Conservation (phyloP, 2,329 filamentous ascomycete genomes). For the Fusarium albidum region DNA sequence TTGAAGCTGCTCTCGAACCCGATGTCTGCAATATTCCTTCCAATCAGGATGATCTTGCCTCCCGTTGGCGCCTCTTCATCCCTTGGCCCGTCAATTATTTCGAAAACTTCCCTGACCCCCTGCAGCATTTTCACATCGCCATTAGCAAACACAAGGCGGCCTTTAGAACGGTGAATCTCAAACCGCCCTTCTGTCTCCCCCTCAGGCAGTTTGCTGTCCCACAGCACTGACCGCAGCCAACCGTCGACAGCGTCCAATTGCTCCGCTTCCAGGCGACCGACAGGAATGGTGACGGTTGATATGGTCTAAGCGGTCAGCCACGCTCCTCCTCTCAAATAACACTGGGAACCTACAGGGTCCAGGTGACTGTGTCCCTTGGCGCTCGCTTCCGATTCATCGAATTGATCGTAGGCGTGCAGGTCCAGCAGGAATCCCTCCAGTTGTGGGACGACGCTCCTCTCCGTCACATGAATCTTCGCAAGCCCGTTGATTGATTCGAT, state of each 20-base stretch:
- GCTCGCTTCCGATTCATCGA: slow-evolving; percentile 75
- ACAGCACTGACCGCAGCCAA: slow-evolving; percentile 85
- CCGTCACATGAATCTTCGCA: slow-evolving; percentile 83
- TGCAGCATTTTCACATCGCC: slow-evolving; percentile 82
- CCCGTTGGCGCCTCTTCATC: slow-evolving; percentile 41
- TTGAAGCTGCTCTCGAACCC: slow-evolving; percentile 59
- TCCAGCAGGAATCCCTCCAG: slow-evolving; percentile 89
- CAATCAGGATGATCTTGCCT: slow-evolving; percentile 72
- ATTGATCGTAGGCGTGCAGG: slow-evolving; percentile 89
- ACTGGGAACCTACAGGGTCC: slow-evolving; percentile 71
- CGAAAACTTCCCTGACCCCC: slow-evolving; percentile 92
- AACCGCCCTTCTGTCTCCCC: slow-evolving; percentile 55
- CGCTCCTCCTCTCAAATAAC: background rate
- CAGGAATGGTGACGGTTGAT: slow-evolving; percentile 77
- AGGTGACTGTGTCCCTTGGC: slow-evolving; percentile 88
- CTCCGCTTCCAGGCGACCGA: slow-evolving; percentile 65
- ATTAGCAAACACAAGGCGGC: slow-evolving; percentile 71
- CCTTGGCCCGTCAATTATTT: slow-evolving; percentile 74
- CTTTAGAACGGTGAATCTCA: slow-evolving; percentile 90
- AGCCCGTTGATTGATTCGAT: slow-evolving; percentile 89
- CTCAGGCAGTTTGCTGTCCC: slow-evolving; percentile 74
- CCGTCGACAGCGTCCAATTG: slow-evolving; percentile 74
- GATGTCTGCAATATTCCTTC: slow-evolving; percentile 60
- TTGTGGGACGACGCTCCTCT: slow-evolving; percentile 79
- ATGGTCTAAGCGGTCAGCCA: slow-evolving; percentile 68